Evolutionary conservation across 148 eudicot species (phyloP), one percentile per base, ranked within the genome.

Genomic region (Rhododendron ovatum): DNA sequence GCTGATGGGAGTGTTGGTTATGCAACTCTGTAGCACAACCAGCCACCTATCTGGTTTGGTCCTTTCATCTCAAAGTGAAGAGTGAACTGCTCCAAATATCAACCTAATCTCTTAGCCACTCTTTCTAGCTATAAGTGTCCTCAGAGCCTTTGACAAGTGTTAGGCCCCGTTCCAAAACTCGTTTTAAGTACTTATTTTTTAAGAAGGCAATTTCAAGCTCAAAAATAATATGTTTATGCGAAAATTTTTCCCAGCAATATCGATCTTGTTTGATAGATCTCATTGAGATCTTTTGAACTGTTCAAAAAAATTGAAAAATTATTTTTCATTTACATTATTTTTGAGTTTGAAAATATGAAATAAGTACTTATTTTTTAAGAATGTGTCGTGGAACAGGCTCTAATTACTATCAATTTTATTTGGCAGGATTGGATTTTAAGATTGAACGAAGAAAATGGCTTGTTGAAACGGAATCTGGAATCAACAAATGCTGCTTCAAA

Each of bases 391-490:
- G 45, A 41, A 41, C 7, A 0, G 7, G 45, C 45, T 41, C 45
- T 41, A 41, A 41, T 41, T 41, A 41, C 45, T 55, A 3, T 12
- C 50, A 18, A 79, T 37, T 87, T 39, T 82, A 75, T 79, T 87
- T 87, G 67, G 65, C 94, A 97, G 99, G 95, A 95, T 87, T 88
- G 89, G 59, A 92, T 97, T 85, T 88, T 83, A 77, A 91, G 88
- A 77, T 83, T 97, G 86, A 85, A 90, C 81, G 93, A 94, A 88
- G 99, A 97, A 93, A 93, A 92, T 91, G 93, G 91, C 48, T 90
- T 91, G 37, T 87, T 97, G 89, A 95, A 92, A 87, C 91, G 93
- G 89, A 97, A 89, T 84, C 87, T 92, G 80, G 92, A 88, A 78
- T 88, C 88, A 11, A 88, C 92, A 83, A 93, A 83, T 90, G 89